Evolutionary conservation across 2,329 filamentous ascomycete genomes (phyloP).

Genomic region (Sclerotinia glacialis): DNA sequence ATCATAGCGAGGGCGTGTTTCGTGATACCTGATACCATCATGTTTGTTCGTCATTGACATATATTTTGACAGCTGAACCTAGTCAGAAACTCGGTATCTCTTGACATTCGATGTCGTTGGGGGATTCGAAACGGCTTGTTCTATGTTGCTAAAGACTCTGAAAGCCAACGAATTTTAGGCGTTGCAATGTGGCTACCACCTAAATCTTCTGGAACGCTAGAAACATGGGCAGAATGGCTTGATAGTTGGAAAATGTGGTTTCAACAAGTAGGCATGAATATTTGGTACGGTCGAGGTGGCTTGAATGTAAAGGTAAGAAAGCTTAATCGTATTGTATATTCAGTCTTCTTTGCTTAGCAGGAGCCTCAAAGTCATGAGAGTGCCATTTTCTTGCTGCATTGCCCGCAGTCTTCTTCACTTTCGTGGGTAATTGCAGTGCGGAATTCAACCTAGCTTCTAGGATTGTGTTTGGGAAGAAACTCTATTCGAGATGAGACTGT

Average conservation of each 20-base stretch:
- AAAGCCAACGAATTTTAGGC: constrained; percentile 56
- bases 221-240: constrained; percentile 60
- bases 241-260: constrained; percentile 65
- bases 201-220: constrained; percentile 45
- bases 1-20: constrained; percentile 5
- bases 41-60: constrained; percentile 7
- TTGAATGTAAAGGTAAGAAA: constrained; percentile 55
- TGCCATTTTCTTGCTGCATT: not conserved
- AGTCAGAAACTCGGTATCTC: constrained; percentile 32
- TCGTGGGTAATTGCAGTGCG: not conserved
- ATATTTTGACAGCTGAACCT: constrained; percentile 28
- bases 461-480: not conserved
- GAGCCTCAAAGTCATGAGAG: not conserved
- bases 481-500: not conserved
- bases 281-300: constrained; percentile 66
- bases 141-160: constrained; percentile 63
- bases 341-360: constrained; percentile 15
- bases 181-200: constrained; percentile 72
- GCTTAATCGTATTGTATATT: constrained; percentile 20
- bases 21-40: not conserved
- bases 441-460: not conserved
- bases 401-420: not conserved
- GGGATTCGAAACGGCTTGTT: constrained; percentile 68
- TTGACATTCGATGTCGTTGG: constrained; percentile 63
- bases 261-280: constrained; percentile 64